Conservation (phyloP, 1,284 basidiomycete species). For the Ceratobasidium sp. region DNA sequence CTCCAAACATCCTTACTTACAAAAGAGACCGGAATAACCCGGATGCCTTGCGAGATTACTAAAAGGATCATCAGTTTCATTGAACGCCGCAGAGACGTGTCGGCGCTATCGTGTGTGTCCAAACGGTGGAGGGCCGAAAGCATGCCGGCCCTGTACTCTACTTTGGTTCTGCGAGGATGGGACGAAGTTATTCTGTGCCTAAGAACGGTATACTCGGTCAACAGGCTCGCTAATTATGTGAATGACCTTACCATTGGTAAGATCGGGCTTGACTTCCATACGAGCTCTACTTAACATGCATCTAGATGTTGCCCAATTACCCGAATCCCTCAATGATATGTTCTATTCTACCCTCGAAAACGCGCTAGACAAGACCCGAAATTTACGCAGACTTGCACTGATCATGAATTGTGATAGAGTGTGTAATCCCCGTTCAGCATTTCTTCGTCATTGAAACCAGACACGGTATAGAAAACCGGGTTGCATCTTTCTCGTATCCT, state of each 20-base stretch:
- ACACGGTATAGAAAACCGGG: background rate
- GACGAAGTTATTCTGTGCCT: conserved; percentile 40
- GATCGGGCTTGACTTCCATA: background rate
- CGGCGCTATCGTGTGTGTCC: conserved; percentile 35
- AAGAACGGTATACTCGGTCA: conserved; percentile 4
- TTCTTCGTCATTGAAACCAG: background rate
- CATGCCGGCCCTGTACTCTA: conserved; percentile 31
- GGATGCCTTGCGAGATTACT: conserved; percentile 34
- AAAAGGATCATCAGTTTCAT: conserved; percentile 19
- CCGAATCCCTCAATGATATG: conserved; percentile 11
- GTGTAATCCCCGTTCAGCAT: background rate
- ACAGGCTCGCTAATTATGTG: conserved; percentile 7
- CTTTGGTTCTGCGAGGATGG: conserved; percentile 34
- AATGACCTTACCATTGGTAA: conserved; percentile 40
- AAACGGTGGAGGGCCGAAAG: conserved; percentile 32
- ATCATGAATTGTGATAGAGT: conserved; percentile 23
- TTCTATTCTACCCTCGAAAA: conserved; percentile 31
- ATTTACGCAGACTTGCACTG: conserved; percentile 29
- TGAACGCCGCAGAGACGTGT: conserved; percentile 25
- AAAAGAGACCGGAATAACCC: conserved; percentile 17
- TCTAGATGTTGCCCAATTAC: conserved; percentile 25
- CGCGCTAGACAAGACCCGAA: conserved; percentile 32
- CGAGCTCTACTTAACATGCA: background rate
- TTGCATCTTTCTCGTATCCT: background rate
- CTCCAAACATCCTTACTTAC: background rate